Conservation (phyloP, 1,284 basidiomycete species). For the Apiotrichum gracile region DNA sequence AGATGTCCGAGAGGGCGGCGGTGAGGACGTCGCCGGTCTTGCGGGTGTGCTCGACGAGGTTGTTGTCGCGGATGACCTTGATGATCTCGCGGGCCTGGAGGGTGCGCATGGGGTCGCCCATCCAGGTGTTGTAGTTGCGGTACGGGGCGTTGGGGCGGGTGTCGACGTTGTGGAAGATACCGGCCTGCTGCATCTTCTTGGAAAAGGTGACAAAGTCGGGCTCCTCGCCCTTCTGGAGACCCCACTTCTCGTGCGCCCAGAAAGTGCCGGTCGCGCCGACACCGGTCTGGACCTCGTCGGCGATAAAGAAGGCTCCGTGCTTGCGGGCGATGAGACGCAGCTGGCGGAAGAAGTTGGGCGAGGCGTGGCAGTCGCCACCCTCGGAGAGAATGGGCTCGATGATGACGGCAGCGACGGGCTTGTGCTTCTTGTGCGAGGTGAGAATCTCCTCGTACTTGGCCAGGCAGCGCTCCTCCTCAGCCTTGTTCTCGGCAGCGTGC, state of each 20-base stretch:
- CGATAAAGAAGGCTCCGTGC: conserved; percentile 53
- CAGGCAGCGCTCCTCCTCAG: conserved; percentile 40
- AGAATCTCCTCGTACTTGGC: conserved; percentile 40
- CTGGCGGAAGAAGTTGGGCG: conserved; percentile 51
- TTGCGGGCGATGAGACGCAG: conserved; percentile 50
- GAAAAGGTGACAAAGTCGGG: conserved; percentile 55
- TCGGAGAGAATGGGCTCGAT: conserved; percentile 56
- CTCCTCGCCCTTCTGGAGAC: conserved; percentile 44
- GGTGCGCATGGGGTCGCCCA: conserved; percentile 52
- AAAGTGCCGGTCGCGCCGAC: conserved; percentile 54
- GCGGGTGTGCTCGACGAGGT: conserved; percentile 45
- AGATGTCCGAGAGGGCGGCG: conserved; percentile 34
- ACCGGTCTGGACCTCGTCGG: conserved; percentile 54
- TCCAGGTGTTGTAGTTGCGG: conserved; percentile 48
- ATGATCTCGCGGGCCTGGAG: conserved; percentile 53
- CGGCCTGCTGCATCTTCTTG: conserved; percentile 52
- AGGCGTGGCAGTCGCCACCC: conserved; percentile 55
- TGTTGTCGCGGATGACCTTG: conserved; percentile 46
- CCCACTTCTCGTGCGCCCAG: conserved; percentile 57
- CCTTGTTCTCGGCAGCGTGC: conserved; percentile 46
- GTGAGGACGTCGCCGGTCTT: conserved; percentile 45
- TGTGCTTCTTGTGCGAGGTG: conserved; percentile 40
- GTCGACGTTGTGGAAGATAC: conserved; percentile 52
- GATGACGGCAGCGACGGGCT: conserved; percentile 53
- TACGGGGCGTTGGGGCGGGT: conserved; percentile 51